Base-by-base conservation (phyloP, 441 rosid species). In the Francoa sonchifolia region DNA sequence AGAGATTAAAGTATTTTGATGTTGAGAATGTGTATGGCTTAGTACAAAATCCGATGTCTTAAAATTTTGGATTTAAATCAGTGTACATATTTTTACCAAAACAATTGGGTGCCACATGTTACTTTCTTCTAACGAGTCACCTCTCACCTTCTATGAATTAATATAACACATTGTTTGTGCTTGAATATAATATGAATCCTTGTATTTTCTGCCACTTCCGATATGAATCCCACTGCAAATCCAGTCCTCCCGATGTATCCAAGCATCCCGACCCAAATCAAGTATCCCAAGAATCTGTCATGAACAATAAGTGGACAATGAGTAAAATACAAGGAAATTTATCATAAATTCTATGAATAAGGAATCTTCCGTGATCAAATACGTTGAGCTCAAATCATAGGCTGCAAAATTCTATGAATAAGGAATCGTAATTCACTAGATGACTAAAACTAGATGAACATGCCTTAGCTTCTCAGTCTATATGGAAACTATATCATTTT, bases 161-260 rank as follows among this genome's bases (percentile, higher is more conserved):
- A 92, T 81, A 50, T 75, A 83, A 48, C 88, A 82, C 72, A 71
- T 62, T 2, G 92, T 87, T 65, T 81, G 87, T 30, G 89, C 92
- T 69, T 81, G 81, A 44, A 83, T 63, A 37, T 70, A 87, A 63
- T 69, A 77, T 22, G 97, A 92, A 57, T 92, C 97, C 68, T 69
- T 83, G 67, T 92, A 87, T 71, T 87, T 92, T 61, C 79, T 77
- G 50, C 74, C 73, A 46, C 71, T 76, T 8, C 89, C 92, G 6
- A 73, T 26, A 50, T 71, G 77, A 54, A 92, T 71, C 45, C 97
- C 97, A 37, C 65, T 83, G 19, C 62, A 64, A 51, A 81, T 77
- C 99, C 99, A 92, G 34, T 92, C 94, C 26, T 64, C 82, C 25
- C 84, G 67, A 39, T 77, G 76, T 41, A 92, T 57, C 95, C 97